Conservation (phyloP, 1,284 basidiomycete genomes). For the Ustilago shanxiensis region DNA sequence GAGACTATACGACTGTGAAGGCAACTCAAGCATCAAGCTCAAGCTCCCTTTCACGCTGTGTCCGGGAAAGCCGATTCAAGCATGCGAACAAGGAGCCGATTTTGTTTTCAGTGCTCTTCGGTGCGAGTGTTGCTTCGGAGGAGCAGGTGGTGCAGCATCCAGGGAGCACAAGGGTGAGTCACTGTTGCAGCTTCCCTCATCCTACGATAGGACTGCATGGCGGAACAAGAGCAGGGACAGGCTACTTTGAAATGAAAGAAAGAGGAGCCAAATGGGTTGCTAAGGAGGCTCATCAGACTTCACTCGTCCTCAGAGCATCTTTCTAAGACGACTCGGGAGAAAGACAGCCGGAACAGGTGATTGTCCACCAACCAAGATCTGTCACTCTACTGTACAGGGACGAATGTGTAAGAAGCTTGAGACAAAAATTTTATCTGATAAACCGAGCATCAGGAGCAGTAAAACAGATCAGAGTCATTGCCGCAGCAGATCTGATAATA, state of each 20-base stretch:
- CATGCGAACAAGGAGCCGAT: neutral
- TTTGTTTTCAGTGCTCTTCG: neutral
- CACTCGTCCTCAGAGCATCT: no score
- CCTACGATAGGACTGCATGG: no score
- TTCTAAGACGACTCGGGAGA: neutral
- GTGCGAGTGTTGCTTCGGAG: neutral
- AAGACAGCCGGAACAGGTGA: neutral
- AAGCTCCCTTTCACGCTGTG: neutral
- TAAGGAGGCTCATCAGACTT: no score
- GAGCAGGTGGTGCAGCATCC: neutral
- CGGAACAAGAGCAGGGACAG: no score
- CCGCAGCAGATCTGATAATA: slow-evolving; percentile 8
- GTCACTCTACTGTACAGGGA: neutral
- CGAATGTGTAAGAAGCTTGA: neutral
- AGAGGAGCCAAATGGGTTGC: no score
- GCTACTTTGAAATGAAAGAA: no score
- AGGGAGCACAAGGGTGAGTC: neutral
- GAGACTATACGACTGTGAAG: neutral
- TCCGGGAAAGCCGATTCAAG: neutral
- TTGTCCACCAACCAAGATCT: neutral
- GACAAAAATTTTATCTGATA: neutral
- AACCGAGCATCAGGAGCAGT: neutral
- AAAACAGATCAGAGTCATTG: neutral
- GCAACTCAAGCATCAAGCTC: neutral
- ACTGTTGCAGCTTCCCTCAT: no score